Conservation (phyloP, 805 yeast species). For the Sungouiella blattae region DNA sequence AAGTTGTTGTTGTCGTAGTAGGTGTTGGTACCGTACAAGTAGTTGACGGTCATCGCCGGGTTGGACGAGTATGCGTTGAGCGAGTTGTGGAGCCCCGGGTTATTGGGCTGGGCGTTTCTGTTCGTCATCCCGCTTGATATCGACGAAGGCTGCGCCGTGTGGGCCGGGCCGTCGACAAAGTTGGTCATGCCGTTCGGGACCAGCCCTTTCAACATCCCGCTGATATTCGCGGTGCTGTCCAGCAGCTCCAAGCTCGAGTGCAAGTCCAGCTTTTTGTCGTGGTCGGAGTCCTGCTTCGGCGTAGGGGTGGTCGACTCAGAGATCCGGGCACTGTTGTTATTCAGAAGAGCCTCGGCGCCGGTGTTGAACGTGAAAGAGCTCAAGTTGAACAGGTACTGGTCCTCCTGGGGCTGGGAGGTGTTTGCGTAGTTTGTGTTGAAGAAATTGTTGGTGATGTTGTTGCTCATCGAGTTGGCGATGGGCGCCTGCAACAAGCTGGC, state of each 20-base stretch:
- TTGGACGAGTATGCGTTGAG: slow-evolving; percentile 30
- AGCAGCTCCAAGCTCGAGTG: not conserved
- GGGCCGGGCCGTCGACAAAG: slow-evolving; percentile 15
- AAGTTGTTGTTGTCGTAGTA: slow-evolving; percentile 33
- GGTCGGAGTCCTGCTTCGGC: not conserved
- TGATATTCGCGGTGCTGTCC: slow-evolving; percentile 10
- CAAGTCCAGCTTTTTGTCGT: too few species aligned
- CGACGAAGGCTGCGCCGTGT: slow-evolving; percentile 3
- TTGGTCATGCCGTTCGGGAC: slow-evolving; percentile 10
- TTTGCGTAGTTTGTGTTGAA: slow-evolving; percentile 28
- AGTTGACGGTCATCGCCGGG: slow-evolving; percentile 31
- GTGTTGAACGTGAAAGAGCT: slow-evolving; percentile 33
- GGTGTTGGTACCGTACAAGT: slow-evolving; percentile 37
- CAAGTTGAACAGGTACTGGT: slow-evolving; percentile 30
- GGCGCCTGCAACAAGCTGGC: slow-evolving; percentile 25
- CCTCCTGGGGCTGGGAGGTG: slow-evolving; percentile 17
- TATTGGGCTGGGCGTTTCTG: slow-evolving; percentile 11
- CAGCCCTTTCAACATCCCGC: slow-evolving; percentile 10
- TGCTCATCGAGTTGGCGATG: slow-evolving; percentile 23
- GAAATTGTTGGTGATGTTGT: slow-evolving; percentile 34
- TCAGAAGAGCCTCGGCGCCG: slow-evolving; percentile 7
- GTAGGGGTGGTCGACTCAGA: not conserved
- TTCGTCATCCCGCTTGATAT: slow-evolving; percentile 1
- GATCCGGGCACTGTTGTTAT: not conserved
- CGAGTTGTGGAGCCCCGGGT: slow-evolving; percentile 24